A percentile compares a stretch with the other conserved stretches of the same genome.
Conservation (phyloP, 441 rosid genomes). For the Gossypium schwendimanii region DNA sequence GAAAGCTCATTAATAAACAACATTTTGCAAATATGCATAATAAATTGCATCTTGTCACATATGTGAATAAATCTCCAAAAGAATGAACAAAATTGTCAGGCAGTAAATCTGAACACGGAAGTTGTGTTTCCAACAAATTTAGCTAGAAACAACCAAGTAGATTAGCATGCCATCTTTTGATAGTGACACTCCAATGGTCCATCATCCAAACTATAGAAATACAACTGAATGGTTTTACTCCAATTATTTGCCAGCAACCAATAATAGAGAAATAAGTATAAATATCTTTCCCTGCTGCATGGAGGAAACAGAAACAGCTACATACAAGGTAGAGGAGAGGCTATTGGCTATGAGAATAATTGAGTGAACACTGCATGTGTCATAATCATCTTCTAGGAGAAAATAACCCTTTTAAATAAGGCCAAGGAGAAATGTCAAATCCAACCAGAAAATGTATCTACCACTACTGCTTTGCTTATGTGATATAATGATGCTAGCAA, state of each 20-base stretch:
- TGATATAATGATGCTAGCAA: not conserved
- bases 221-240: not conserved
- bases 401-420: not conserved
- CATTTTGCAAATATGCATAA: not conserved
- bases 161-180: not conserved
- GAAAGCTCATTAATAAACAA: not conserved
- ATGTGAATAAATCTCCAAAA: not conserved
- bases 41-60: not conserved
- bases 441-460: not conserved
- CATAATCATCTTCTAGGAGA: not conserved
- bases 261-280: not conserved
- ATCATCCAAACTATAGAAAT: not conserved
- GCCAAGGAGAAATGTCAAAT: not conserved
- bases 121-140: not conserved
- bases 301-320: not conserved
- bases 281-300: not conserved
- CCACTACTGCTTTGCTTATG: not conserved
- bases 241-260: not conserved
- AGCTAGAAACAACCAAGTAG: not conserved
- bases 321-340: not conserved
- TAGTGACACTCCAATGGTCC: not conserved
- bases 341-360: not conserved
- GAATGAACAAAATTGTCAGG: not conserved
- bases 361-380: not conserved
- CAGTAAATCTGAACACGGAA: not conserved